These are phyloP conservation scores for Wickerhamiella slavikovae DNA, from an alignment of 805 yeast genomes.

Conservation along the genomic window DNA sequence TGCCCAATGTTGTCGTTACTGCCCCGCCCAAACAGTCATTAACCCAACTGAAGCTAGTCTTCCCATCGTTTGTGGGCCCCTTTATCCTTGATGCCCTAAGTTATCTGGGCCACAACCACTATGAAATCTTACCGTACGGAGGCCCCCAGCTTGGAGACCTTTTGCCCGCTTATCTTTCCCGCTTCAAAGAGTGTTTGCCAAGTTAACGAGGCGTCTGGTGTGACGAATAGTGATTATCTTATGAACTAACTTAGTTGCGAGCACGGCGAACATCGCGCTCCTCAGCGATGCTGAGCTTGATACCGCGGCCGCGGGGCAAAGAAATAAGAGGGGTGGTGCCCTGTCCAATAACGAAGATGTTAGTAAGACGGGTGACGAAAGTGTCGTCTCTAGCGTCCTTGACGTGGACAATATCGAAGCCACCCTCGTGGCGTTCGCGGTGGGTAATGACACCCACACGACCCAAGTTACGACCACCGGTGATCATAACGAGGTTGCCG, in stretches of 20 bases:
- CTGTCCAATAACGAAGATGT: slow-evolving; percentile 92
- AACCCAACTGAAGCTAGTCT: slow-evolving; percentile 45
- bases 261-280: slow-evolving; percentile 98
- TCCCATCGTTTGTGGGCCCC: slow-evolving; percentile 52
- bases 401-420: slow-evolving; percentile 92
- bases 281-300: slow-evolving; percentile 85
- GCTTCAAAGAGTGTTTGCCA: too few relatives aligned
- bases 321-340: slow-evolving; percentile 87
- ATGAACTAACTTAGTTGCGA: slow-evolving; percentile 22
- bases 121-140: not conserved
- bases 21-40: slow-evolving; percentile 13
- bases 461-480: slow-evolving; percentile 98
- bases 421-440: slow-evolving; percentile 97
- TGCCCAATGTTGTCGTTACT: slow-evolving; percentile 56
- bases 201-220: not conserved
- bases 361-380: slow-evolving; percentile 82
- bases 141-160: slow-evolving; percentile 8
- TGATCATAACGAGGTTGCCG: slow-evolving; percentile 79
- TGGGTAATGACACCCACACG: slow-evolving; percentile 89
- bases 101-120: slow-evolving; percentile 9
- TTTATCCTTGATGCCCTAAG: slow-evolving; percentile 28
- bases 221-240: not conserved
- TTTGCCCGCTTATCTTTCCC: slow-evolving; percentile 8
- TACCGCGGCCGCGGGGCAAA: slow-evolving; percentile 98
- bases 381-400: slow-evolving; percentile 89